Evolutionary conservation across 345 rosid species (phyloP), one percentile per base, ranked within the genome.

Genomic region (Salix udensis): DNA sequence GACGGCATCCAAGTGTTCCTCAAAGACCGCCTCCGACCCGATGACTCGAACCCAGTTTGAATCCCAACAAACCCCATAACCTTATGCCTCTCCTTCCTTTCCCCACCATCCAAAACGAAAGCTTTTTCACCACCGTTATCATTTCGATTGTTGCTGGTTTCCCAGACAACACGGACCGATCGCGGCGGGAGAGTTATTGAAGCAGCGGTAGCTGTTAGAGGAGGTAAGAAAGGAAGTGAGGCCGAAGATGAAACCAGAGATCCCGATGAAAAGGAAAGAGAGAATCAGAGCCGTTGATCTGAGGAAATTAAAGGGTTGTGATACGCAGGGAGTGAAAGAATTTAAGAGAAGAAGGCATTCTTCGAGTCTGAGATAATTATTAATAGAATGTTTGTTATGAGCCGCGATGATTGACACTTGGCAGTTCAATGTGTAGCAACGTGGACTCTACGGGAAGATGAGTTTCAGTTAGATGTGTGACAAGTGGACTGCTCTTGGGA

Each of bases 1-100:
- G 97, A 89, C 67, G 98, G 97, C 91, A 94, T 82, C 97, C 97
- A 94, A 0, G 97, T 94, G 80, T 79, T 84, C 86, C 98, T 85
- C 72, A 94, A 86, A 2, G 98, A 89, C 69, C 76, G 82, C 76
- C 98, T 86, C 50, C 98, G 86, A 42, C 89, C 95, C 2, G 76
- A 24, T 0, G 97, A 91, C 26, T 76, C 79, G 79, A 92, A 94
- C 44, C 97, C 97, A 52, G 98, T 94, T 74, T 92, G 96, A 50
- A 94, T 92, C 53, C 98, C 98, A 16, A 92, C 96, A 75, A 94
- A 92, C 6, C 90, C 97, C 97, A 91, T 90, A 34, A 94, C 97
- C 80, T 89, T 88, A 37, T 80, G 95, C 76, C 97, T 90, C 79
- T 65, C 77, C n/a, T 84, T 83, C 53, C 65, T 73, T 13, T 34